Base-by-base conservation (phyloP, 352 stramenopile genomes). In the Phytopythium montanum region DNA sequence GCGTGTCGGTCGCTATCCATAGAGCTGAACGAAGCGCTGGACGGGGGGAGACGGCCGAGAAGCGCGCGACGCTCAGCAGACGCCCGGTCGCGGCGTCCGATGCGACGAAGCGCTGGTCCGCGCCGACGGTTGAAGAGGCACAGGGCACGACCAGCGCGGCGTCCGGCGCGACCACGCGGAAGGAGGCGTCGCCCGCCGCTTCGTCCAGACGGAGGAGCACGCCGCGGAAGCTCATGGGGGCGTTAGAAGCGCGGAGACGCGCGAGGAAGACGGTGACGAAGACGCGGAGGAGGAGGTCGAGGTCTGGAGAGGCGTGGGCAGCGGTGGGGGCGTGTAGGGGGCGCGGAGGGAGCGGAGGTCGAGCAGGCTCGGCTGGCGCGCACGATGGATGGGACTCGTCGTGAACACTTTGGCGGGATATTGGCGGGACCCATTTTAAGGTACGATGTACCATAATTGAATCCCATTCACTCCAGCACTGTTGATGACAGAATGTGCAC, bases 151-250 rank as follows among this genome's bases (percentile, higher is more conserved):
- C 62, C 19, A 92, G 63, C 58, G 69, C 62, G 12, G 72, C 73
- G 41, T 85, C 71, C 0, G 77, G 66, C 21, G 70, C 71, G 18
- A 91, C 64, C 12, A 89, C 70, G 34, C 61, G 73, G 64, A 93
- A 93, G 46, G 51, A 56, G 1, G 48, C 58, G 60, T 56, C 48
- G 39, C 57, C 72, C 48, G 71, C 61, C 29, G 44, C 53, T 56
- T 85, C 75, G 0, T 50, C 29, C 19, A 83, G 56, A 46, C 71
- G 55, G 29, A 91, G 76, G 51, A 93, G 59, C 56, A 86, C 71
- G 23, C 83, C 83, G n/a, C 79, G 79, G 70, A 91, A 90, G 59
- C 73, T 73, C 80, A 93, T 89, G 33, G 29, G 25, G 18, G n/a
- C 1, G 1, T 42, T 5, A 4, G n/a, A 21, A 42, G 18, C 26